Base-by-base conservation (phyloP, 2,329 filamentous ascomycete species). In the Piedraia hortae region DNA sequence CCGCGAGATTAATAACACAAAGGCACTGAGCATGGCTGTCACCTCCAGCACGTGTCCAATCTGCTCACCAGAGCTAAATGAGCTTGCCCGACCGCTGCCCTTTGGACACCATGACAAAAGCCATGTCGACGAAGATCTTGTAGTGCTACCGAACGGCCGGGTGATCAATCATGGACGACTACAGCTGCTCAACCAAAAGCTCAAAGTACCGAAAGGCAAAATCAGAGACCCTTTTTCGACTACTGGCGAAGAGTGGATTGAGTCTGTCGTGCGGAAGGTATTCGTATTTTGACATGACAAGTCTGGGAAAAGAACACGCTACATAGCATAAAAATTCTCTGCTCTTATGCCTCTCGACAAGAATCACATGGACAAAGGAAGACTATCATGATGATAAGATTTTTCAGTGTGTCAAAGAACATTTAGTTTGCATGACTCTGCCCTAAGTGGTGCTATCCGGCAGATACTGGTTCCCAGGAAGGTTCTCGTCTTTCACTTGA, bases 71-170 rank as follows among this genome's bases (percentile, higher is more conserved):
- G 85, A 97, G 47, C 61, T 97, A 25, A 93, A 93, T 43, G 73
- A 80, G 37, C 59, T 97, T 15, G 82, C 85, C 2, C 58, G 69
- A 22, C 68, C 70, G 34, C 73, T 97, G 19, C 85, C 85, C 1
- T 93, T 93, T 37, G 85, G 85, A 3, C 73, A 90, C 38, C 85
- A 97, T 44, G 80, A 72, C 14, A 88, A 88, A 54, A 90, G 77
- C 41, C 73, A 77, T 29, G 75, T 93, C 14, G 82, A 90, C 40
- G 65, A 64, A 20, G 80, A 93, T 39, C 60, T 85, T 1, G 59
- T 89, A 10, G 59, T 93, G 19, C 48, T 97, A 25, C 85, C 85
- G 12, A 91, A 89, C 42, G 69, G 72, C 1, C 59, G 75, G 23
- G 71, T 88, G 6, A 91, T 90, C 41, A 75, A 82, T 10, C 59